Base-by-base conservation (phyloP, 345 rosid genomes). In the Firmiana major region DNA sequence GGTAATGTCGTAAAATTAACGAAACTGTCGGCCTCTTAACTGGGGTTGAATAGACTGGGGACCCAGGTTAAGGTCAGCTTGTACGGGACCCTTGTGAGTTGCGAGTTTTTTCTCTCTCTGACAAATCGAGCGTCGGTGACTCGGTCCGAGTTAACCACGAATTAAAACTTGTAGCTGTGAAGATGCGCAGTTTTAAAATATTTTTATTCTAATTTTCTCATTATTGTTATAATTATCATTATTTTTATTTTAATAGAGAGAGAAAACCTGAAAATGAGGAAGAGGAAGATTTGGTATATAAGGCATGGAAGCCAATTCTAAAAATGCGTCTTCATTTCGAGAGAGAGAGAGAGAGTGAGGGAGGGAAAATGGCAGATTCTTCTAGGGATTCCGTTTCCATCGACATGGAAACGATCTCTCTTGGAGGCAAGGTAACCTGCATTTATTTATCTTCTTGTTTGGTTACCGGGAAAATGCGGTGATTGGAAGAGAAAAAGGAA, bases 331-430 rank as follows among this genome's bases (percentile, higher is more conserved):
- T 72, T 75, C 77, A 43, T 74, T 76, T 78, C 63, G 59, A 76
- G 70, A 77, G 53, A 73, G 54, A 3, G 34, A 31, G 34, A 31
- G 34, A 3, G 34, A 31, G 34, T 1, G 34, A 31, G 71, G 79
- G 75, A 13, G 70, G 78, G 63, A 63, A 34, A 77, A 90, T 94
- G 97, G 97, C 84, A 71, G 96, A 91, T 90, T 92, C 96, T 90
- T 92, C 96, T 65, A 92, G 92, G 85, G 96, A 85, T 86, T 91
- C 94, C 54, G 90, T 92, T 75, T 92, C 97, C 82, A 86, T 94
- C 73, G 97, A 92, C 70, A 88, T 91, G 90, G 97, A 92, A 59
- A 86, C 89, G 78, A 80, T 82, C 79, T 85, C 92, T 83, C 89
- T 81, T 19, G 81, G 88, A 54, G 91, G 90, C 76, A 92, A 92